Conservation (phyloP, 2,329 filamentous ascomycete genomes). For the Colletotrichum echinochloae region DNA sequence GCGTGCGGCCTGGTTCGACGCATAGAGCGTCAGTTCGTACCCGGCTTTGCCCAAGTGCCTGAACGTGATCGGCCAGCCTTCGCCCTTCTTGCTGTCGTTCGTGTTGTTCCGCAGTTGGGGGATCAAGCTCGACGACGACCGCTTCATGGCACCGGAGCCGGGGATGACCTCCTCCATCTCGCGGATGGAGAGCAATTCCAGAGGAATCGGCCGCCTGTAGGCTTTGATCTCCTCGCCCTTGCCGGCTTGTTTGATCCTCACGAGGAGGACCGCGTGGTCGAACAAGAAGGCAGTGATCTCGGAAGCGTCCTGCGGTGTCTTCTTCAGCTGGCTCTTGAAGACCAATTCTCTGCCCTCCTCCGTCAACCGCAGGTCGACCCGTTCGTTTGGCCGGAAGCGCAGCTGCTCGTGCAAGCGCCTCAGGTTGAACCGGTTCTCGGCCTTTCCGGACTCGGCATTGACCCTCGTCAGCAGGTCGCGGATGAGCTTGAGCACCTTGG, state of each 20-base stretch:
- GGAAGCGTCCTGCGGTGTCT: constrained; percentile 79
- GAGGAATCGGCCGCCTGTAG: constrained; percentile 91
- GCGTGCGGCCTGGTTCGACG: constrained; percentile 84
- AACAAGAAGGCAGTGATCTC: constrained; percentile 97
- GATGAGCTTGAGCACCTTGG: constrained; percentile 88
- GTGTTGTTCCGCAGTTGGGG: constrained; percentile 62
- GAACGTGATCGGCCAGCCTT: constrained; percentile 96
- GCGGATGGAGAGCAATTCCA: constrained; percentile 91
- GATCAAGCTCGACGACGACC: constrained; percentile 88
- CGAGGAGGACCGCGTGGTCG: constrained; percentile 93
- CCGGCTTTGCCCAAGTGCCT: constrained; percentile 94
- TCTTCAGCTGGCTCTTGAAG: constrained; percentile 95
- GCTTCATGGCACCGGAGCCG: constrained; percentile 81
- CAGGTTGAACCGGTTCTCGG: constrained; percentile 97
- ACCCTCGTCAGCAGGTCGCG: constrained; percentile 88
- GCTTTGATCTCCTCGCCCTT: constrained; percentile 96
- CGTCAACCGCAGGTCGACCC: constrained; percentile 92
- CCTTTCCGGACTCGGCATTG: constrained; percentile 95
- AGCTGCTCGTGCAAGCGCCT: constrained; percentile 92
- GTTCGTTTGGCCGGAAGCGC: constrained; percentile 89
- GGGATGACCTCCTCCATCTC: constrained; percentile 98
- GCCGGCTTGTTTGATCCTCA: constrained; percentile 90
- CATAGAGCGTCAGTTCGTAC: constrained; percentile 91
- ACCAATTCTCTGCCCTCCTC: constrained; percentile 94
- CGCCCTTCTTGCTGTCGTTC: constrained; percentile 69